Evolutionary conservation across 257 asterid species (phyloP).

Genomic region (Capsicum baccatum): DNA sequence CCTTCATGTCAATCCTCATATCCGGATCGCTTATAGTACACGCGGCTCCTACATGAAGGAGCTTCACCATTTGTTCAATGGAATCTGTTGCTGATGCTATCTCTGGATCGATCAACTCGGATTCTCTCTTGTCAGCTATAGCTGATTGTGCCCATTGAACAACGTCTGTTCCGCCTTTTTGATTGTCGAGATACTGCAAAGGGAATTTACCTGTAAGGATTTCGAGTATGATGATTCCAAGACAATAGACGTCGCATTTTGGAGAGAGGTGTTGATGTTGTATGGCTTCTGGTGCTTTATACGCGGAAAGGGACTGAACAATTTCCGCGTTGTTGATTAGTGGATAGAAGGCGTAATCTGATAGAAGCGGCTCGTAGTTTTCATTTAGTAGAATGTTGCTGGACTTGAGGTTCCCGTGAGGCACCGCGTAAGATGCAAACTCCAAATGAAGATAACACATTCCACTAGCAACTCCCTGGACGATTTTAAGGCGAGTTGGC

Average conservation of each 20-base stretch:
- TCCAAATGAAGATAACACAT: slow-evolving; percentile 82
- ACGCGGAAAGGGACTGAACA: slow-evolving; percentile 60
- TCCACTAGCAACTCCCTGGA: slow-evolving; percentile 82
- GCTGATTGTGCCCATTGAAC: slow-evolving; percentile 72
- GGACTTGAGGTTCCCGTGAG: slow-evolving; percentile 95
- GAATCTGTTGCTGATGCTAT: slow-evolving; percentile 42
- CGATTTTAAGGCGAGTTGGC: slow-evolving; percentile 69
- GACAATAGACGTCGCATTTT: slow-evolving; percentile 79
- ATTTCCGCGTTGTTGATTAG: slow-evolving; percentile 61
- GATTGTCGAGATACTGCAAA: slow-evolving; percentile 75
- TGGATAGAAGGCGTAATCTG: slow-evolving; percentile 74
- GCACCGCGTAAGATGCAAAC: slow-evolving; percentile 59
- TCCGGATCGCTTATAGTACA: slow-evolving; percentile 64
- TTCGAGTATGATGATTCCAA: slow-evolving; percentile 79
- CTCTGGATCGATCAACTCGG: slow-evolving; percentile 81
- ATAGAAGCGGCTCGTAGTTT: slow-evolving; percentile 70
- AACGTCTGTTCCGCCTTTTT: slow-evolving; percentile 82
- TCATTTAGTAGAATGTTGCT: slow-evolving; percentile 73
- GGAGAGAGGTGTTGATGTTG: slow-evolving; percentile 60
- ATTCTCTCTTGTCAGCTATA: slow-evolving; percentile 48
- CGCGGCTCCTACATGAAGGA: slow-evolving; percentile 61
- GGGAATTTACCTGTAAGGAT: slow-evolving; percentile 80
- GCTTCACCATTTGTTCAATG: slow-evolving; percentile 58
- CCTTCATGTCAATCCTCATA: slow-evolving; percentile 65
- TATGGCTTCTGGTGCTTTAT: slow-evolving; percentile 68